A percentile compares a stretch with the other conserved stretches of the same genome.
phyloP scores from a whole-genome alignment of 2,329 filamentous ascomycete species.

The Penicillium brasilianum region DNA sequence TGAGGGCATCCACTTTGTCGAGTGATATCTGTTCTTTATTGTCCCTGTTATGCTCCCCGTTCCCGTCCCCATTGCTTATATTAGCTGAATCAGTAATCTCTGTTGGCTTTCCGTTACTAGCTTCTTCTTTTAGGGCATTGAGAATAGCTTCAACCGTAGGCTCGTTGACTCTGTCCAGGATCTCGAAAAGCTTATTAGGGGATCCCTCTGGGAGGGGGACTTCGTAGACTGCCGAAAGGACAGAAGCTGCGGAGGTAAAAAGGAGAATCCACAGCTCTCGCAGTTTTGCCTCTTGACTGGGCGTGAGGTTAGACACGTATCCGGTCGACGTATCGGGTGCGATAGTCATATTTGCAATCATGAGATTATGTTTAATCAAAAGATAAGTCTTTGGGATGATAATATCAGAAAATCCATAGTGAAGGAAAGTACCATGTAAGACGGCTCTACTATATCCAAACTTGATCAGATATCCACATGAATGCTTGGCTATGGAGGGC shows the following conservation, averaged over 20 bases:
- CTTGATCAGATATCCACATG: constrained; percentile 13
- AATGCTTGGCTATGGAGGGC: background rate
- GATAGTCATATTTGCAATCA: constrained; percentile 16
- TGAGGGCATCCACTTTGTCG: constrained; percentile 25
- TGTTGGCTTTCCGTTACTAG: background rate
- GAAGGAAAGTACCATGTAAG: background rate
- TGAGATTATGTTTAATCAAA: background rate
- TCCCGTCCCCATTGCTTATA: background rate
- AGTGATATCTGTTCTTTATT: constrained; percentile 20
- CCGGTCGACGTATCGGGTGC: constrained; percentile 45
- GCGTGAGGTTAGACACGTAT: constrained; percentile 75
- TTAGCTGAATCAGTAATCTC: background rate
- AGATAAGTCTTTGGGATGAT: too few species aligned
- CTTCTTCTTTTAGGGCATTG: constrained; percentile 20
- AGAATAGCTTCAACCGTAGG: constrained; percentile 30
- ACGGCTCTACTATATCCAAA: background rate
- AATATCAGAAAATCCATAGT: background rate
- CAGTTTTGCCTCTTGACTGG: constrained; percentile 82
- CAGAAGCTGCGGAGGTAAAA: constrained; percentile 26
- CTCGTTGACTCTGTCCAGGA: constrained; percentile 28
- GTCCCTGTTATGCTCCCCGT: background rate
- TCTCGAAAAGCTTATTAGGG: constrained; percentile 27
- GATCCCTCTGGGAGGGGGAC: constrained; percentile 22
- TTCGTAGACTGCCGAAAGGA: constrained; percentile 45
- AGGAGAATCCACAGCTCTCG: constrained; percentile 76